Conservation (phyloP, 441 rosid species). For the Corymbia calophylla region DNA sequence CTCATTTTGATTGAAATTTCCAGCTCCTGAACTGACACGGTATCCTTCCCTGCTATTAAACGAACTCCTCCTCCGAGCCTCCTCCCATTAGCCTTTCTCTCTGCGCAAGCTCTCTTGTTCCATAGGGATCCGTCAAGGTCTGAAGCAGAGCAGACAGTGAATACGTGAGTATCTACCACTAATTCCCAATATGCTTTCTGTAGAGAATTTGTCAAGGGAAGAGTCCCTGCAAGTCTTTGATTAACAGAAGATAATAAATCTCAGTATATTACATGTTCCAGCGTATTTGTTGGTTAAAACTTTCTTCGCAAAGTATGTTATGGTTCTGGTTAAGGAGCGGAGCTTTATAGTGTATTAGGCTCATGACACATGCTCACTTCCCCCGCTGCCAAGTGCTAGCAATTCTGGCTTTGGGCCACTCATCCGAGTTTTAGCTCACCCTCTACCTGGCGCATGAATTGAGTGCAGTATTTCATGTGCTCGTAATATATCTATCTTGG, state of each 20-base stretch:
- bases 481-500: background rate
- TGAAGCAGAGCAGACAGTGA: background rate
- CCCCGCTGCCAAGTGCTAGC: background rate
- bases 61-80: background rate
- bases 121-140: background rate
- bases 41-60: background rate
- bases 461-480: background rate
- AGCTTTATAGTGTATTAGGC: background rate
- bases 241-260: background rate
- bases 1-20: background rate
- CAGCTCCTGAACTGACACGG: background rate
- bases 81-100: background rate
- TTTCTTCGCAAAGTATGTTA: background rate
- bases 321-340: background rate
- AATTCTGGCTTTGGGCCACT: background rate
- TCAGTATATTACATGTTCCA: background rate
- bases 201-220: background rate
- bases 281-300: background rate
- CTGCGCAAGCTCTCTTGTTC: background rate
- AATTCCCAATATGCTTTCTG: background rate
- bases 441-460: background rate
- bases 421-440: background rate
- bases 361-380: background rate
- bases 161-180: background rate
- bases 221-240: background rate